A percentile compares a stretch with the other conserved stretches of the same genome.
Conservation (phyloP, 345 rosid species). For the Sisymbrium altissimum region DNA sequence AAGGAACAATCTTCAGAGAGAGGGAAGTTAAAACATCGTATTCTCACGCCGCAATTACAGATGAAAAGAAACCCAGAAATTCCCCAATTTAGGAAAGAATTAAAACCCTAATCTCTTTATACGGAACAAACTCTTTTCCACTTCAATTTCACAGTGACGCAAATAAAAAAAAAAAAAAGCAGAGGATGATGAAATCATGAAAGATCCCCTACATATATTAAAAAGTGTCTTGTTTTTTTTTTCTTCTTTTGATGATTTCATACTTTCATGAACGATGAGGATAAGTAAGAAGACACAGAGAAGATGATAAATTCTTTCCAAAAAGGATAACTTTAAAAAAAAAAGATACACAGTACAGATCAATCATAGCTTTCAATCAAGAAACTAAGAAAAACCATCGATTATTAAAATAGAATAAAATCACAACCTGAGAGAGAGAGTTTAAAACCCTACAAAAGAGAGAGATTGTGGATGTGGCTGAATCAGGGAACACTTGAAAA, state of each 20-base stretch:
- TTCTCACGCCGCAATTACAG: slow-evolving; percentile 15
- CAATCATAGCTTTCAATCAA: slow-evolving; percentile 38
- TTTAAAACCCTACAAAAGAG: slow-evolving; percentile 34
- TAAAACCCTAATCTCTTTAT: slow-evolving; percentile 18
- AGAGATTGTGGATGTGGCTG: slow-evolving; percentile 35
- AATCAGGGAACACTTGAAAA: slow-evolving; percentile 43
- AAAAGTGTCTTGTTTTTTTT: background rate
- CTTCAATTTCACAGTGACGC: slow-evolving; percentile 21
- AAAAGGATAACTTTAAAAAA: slow-evolving; percentile 13
- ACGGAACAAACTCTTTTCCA: slow-evolving; percentile 11
- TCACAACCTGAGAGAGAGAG: slow-evolving; percentile 20
- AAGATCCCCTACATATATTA: background rate
- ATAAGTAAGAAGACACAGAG: background rate
- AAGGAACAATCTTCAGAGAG: slow-evolving; percentile 11
- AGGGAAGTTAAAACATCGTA: slow-evolving; percentile 31
- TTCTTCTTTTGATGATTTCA: background rate
- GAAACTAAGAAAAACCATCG: slow-evolving; percentile 10
- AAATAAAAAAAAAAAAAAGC: background rate
- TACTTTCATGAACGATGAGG: background rate
- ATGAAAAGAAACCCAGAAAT: background rate
- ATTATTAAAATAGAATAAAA: background rate
- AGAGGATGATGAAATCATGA: slow-evolving; percentile 20
- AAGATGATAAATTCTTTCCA: slow-evolving; percentile 2
- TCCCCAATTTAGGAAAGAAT: background rate
- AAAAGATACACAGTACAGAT: slow-evolving; percentile 35